phyloP scores from a whole-genome alignment of 192 early-diverging fungal genomes.

The Phycomyces nitens region DNA sequence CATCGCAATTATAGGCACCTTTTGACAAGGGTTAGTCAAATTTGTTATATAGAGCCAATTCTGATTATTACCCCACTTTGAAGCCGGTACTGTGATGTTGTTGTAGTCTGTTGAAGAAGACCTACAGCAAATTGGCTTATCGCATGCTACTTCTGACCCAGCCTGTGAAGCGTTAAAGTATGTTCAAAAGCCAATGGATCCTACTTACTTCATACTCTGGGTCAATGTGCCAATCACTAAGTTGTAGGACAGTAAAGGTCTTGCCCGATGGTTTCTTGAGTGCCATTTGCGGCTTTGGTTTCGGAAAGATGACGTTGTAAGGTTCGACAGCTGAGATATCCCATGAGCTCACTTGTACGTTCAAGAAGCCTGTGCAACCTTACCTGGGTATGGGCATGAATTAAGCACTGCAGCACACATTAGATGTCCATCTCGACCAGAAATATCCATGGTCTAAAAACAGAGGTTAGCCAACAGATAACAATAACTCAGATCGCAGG shows the following conservation, averaged over 20 bases:
- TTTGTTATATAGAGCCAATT: background rate
- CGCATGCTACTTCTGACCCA: slow-evolving; percentile 46
- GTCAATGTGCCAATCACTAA: slow-evolving; percentile 52
- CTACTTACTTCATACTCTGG: slow-evolving; percentile 34
- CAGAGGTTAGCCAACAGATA: background rate
- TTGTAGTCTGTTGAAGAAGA: slow-evolving; percentile 34
- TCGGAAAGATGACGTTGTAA: slow-evolving; percentile 40
- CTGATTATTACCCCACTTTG: slow-evolving; percentile 27
- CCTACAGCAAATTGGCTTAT: slow-evolving; percentile 52
- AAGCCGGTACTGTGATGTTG: slow-evolving; percentile 32
- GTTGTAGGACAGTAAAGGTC: slow-evolving; percentile 40
- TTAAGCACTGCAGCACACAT: slow-evolving; percentile 39
- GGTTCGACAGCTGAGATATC: slow-evolving; percentile 12
- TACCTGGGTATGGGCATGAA: slow-evolving; percentile 40
- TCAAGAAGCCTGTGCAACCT: slow-evolving; percentile 3
- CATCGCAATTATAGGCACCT: slow-evolving; percentile 52
- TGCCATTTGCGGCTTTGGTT: slow-evolving; percentile 36
- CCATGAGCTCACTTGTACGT: background rate
- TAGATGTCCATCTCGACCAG: slow-evolving; percentile 40
- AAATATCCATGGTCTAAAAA: slow-evolving; percentile 25
- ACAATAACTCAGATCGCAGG: slow-evolving; percentile 3
- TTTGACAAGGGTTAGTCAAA: background rate
- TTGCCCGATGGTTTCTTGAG: slow-evolving; percentile 25
- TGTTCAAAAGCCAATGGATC: background rate
- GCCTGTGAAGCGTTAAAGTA: slow-evolving; percentile 26